Evolutionary conservation across 176 grass and related monocot species (phyloP), one percentile per base, ranked within the genome.

Genomic region (Aegilops umbellulata): DNA sequence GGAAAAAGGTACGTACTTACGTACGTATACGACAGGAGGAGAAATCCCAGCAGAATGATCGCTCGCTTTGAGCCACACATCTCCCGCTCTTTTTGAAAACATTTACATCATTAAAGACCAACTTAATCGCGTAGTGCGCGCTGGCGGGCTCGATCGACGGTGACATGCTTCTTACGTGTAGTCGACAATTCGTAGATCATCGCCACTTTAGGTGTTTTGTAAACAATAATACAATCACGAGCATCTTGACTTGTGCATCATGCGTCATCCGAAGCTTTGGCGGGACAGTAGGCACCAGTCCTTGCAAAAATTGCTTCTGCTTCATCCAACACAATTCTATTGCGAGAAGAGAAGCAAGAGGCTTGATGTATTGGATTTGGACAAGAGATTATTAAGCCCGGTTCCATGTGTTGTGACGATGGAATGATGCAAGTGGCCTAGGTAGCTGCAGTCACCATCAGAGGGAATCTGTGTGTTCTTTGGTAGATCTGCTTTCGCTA

Each of bases 401-500:
- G 44, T 47, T 74, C 44, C 44, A 16, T 17, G 71, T 47, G 70
- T 19, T 49, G 46, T 49, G 46, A 49, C 46, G 46, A 15, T 49
- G 14, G 46, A 74, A 74, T 75, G 42, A 75, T 51, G 42, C 42
- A 51, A 58, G 19, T 58, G 53, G 53, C 53, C 53, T 58, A 22
- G 15, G 42, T 49, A 55, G 46, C 74, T 76, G 82, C 82, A 77
- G 91, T 91, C 86, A 6, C 81, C 87, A 78, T 91, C 89, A 24
- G 65, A 89, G 89, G 89, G 91, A 95, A 95, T 95, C 91, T 93
- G 67, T 46, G 51, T 31, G 82, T 82, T 69, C 83, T 88, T 88
- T 91, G 82, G 34, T 79, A 85, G 89, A 89, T 84, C 91, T 95
- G 92, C 94, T 99, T 99, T 99, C 82, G 82, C 89, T 77, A 89